Conservation (phyloP, 2,329 filamentous ascomycete species). For the Aureobasidium lini region DNA sequence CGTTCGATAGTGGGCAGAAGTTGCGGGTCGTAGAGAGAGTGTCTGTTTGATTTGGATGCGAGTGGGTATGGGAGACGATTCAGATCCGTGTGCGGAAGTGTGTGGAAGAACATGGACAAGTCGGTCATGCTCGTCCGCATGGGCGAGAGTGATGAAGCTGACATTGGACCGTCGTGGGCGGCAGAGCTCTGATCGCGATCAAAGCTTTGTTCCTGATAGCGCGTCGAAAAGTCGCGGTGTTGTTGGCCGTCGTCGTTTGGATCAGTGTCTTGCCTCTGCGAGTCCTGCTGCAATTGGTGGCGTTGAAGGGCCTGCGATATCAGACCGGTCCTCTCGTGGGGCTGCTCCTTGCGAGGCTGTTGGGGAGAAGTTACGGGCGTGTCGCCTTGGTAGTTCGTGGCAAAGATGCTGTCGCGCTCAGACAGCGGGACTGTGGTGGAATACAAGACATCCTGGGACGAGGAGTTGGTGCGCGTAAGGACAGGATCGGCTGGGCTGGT, state of each 20-base stretch:
- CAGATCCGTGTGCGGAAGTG: conserved; percentile 7
- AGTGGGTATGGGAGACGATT: background rate
- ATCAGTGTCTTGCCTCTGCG: background rate
- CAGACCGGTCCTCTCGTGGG: background rate
- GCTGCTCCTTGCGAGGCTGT: background rate
- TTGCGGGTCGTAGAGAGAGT: conserved; percentile 6
- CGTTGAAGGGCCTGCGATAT: conserved; percentile 5
- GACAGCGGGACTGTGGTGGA: conserved; percentile 46
- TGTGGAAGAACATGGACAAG: conserved; percentile 8
- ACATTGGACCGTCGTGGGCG: background rate
- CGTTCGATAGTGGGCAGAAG: background rate
- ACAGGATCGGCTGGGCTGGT: conserved; percentile 8
- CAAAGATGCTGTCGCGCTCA: conserved; percentile 57
- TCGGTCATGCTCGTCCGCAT: conserved; percentile 12
- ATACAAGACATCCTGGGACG: conserved; percentile 22
- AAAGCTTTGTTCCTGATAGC: background rate
- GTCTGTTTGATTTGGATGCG: background rate
- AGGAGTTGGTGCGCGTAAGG: background rate
- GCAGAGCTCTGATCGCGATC: background rate
- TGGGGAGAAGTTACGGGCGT: conserved; percentile 13
- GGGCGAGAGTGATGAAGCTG: conserved; percentile 5
- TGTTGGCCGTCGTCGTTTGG: background rate
- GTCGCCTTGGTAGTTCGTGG: conserved; percentile 45
- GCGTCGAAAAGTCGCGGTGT: background rate
- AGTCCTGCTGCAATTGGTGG: background rate